A percentile compares a stretch with the other conserved stretches of the same genome.
These are phyloP conservation scores for Penicillium vulpinum DNA, from an alignment of 2,329 filamentous ascomycete genomes.

Conservation along the genomic window DNA sequence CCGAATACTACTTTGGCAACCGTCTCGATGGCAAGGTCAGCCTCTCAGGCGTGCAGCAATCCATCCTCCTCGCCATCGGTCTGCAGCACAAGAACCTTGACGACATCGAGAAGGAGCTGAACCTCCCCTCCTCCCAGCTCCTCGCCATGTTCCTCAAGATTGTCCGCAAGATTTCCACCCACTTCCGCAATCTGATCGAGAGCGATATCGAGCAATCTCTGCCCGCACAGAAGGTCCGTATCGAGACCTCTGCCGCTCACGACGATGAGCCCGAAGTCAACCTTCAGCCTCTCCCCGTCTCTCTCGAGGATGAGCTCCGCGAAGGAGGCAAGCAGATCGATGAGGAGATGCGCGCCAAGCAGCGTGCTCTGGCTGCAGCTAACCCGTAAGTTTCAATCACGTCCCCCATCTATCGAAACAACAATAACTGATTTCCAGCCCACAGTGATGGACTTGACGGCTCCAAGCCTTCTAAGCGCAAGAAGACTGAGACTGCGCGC, in stretches of 20 bases:
- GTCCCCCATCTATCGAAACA: constrained; percentile 22
- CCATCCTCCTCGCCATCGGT: constrained; percentile 85
- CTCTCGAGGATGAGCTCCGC: constrained; percentile 77
- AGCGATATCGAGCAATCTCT: constrained; percentile 69
- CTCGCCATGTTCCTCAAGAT: constrained; percentile 98
- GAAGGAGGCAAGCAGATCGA: constrained; percentile 78
- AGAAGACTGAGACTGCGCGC: constrained; percentile 60
- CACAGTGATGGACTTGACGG: constrained; percentile 50
- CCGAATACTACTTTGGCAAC: constrained; percentile 81
- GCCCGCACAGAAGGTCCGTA: constrained; percentile 54
- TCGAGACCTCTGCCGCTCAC: constrained; percentile 54
- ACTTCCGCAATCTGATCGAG: constrained; percentile 74
- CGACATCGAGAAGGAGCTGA: constrained; percentile 74
- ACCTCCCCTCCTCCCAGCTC: constrained; percentile 72
- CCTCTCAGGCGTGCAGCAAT: constrained; percentile 79
- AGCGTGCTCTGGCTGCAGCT: constrained; percentile 85
- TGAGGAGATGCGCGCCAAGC: constrained; percentile 70
- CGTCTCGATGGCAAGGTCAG: constrained; percentile 66
- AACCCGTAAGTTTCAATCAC: constrained; percentile 66
- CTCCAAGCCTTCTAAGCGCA: constrained; percentile 73
- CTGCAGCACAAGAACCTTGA: constrained; percentile 88
- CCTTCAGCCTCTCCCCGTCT: constrained; percentile 69
- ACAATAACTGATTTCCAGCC: constrained; percentile 44
- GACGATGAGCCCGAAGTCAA: constrained; percentile 64
- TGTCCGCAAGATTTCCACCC: constrained; percentile 77